Conservation (phyloP, 495 filamentous ascomycete species). For the Hypoxylon fragiforme region DNA sequence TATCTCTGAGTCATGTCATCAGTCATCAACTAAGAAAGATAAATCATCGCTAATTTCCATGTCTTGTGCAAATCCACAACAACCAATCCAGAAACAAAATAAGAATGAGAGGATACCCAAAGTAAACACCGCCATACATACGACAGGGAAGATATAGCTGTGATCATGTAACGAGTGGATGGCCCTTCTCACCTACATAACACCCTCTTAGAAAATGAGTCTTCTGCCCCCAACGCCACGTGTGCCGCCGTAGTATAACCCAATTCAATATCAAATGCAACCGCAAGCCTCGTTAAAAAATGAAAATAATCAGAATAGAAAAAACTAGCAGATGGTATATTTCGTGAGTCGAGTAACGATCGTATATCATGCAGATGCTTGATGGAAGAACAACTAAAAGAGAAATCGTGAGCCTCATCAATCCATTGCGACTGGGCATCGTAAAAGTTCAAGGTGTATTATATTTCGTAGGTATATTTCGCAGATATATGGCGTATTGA, state of each 20-base stretch:
- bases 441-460: constrained; percentile 4
- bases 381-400: constrained; percentile 19
- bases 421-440: constrained; percentile 7
- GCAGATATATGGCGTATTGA: neutral
- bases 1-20: constrained; percentile 37
- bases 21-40: constrained; percentile 36
- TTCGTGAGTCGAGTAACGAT: constrained; percentile 26
- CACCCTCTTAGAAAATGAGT: constrained; percentile 7
- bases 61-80: constrained; percentile 25
- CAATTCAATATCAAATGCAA: constrained; percentile 27
- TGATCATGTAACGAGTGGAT: constrained; percentile 24
- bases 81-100: constrained; percentile 15
- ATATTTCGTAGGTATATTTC: constrained; percentile 8
- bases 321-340: constrained; percentile 27
- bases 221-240: constrained; percentile 27
- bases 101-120: constrained; percentile 12
- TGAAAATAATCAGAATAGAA: constrained; percentile 1
- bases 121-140: constrained; percentile 2
- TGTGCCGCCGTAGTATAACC: constrained; percentile 29
- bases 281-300: constrained; percentile 9
- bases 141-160: constrained; percentile 1
- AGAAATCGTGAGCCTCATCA: constrained; percentile 27
- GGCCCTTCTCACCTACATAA: neutral
- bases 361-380: constrained; percentile 27
- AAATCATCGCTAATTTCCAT: constrained; percentile 21